Base-by-base conservation (phyloP, 495 filamentous ascomycete genomes). In the Penicillium paradoxum region DNA sequence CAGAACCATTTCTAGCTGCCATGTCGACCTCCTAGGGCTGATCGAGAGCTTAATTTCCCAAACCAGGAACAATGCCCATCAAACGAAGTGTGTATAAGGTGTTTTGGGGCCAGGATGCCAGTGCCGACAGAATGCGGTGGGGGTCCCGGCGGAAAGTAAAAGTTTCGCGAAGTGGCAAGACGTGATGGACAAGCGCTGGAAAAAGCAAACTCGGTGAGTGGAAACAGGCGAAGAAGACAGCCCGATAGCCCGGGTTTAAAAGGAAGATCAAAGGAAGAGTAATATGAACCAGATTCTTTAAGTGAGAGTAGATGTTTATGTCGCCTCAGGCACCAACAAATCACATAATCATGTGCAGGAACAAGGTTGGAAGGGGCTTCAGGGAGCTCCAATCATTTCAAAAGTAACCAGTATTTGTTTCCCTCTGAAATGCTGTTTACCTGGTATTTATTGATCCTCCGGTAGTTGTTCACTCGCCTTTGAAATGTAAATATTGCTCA, bases 101-200 rank as follows among this genome's bases (percentile, higher is more conserved):
- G 54, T 53, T 37, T 25, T 45, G 29, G 56, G 48, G 57, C 47
- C 57, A 50, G 33, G 51, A 57, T 51, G 54, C 56, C 59, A 51
- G 49, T 29, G 41, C 30, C 37, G 47, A 52, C 36, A 42, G 34
- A 30, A 57, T 59, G 46, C 53, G 54, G 59, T 59, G 58, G 62
- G 62, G 33, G 32, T 48, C 45, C 41, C 34, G 40, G 47, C 34
- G 40, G 50, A 55, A 24, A 33, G 48, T 50, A 59, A 62, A 55
- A 41, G 47, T 56, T 48, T 40, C 48, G 46, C 18, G 21, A 41
- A 36, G 55, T 44, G 50, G 51, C 48, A 37, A 57, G 27, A 32
- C 21, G 46, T 22, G 27, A 36, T 42, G 22, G 21, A 43, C 14
- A 32, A 32, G 32, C 14, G 42, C n/a, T 21, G 13, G 19, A 27